Base-by-base conservation (phyloP, 805 yeast genomes). In the Nakazawaea holstii region DNA sequence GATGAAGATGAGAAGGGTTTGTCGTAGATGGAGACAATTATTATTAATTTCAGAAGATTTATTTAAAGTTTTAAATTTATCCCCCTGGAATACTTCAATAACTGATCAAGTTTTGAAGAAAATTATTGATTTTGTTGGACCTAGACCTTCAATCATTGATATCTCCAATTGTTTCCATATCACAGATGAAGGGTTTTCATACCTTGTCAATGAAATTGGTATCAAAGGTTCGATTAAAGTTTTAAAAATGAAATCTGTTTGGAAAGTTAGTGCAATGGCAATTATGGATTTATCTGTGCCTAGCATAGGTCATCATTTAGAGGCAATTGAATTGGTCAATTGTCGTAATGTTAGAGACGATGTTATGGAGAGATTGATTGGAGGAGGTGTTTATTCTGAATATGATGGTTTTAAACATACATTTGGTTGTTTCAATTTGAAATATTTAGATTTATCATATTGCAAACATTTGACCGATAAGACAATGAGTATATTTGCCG, bases 231-330 rank as follows among this genome's bases (percentile, higher is more conserved):
- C 72, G 30, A 73, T 86, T 39, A 68, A 69, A 45, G 63, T 65
- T 8, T 65, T 86, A 43, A 73, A 71, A 50, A 82, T 85, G 89
- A 72, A 70, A 51, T 79, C 86, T 13, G 82, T 78, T 41, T 85
- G 92, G 92, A 87, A 83, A 54, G 79, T 86, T 8, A 77, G 83
- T 50, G 87, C 89, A 2, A 82, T 84, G 87, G 86, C 91, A 2
- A 82, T 85, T 29, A 83, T 85, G 89, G 92, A 86, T 59, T 62
- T 85, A 37, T 76, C 88, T 1, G 80, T 77, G 1, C 82, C 84
- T 0, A 72, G 77, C 54, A 80, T 84, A 30, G 90, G 90, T 8
- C 67, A 71, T 31, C 64, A 73, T 52, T 64, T 86, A 35, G 78
- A 72, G 46, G 80, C 77, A 45, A 67, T 86, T 17, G 89, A 85